phyloP scores from a whole-genome alignment of 257 asterid genomes.

The Anisodus acutangulus region DNA sequence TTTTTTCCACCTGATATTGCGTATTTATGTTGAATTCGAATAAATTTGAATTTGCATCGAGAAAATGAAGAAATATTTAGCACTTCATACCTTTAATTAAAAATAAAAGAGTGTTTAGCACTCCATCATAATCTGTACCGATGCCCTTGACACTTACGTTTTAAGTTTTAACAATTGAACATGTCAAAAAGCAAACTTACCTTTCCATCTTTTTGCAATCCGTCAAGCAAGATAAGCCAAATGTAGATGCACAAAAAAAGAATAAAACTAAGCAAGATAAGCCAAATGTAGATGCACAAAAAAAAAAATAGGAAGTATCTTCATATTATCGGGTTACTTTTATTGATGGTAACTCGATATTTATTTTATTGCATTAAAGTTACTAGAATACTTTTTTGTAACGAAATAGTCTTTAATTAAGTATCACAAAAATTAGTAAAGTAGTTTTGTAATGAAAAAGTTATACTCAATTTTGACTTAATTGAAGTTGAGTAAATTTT shows the following conservation, averaged over 20 bases:
- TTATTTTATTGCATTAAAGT: neutral
- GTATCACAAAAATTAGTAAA: neutral
- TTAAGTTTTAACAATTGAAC: neutral
- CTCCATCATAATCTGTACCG: no score
- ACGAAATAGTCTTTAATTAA: neutral
- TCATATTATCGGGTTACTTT: neutral
- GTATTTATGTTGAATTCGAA: fast-evolving
- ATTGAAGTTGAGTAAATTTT: neutral
- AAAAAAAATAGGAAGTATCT: no score
- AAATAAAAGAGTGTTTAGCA: neutral
- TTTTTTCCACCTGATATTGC: fast-evolving
- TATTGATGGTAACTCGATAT: neutral
- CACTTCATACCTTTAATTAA: neutral
- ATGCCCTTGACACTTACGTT: neutral
- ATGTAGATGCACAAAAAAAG: neutral
- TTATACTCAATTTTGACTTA: neutral
- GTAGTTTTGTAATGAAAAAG: neutral
- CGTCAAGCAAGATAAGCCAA: neutral
- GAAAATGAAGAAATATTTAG: neutral
- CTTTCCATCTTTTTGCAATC: neutral
- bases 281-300: no score
- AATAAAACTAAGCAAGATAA: no score
- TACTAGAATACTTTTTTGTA: neutral
- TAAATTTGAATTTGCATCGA: neutral
- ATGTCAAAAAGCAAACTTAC: neutral